Conservation (phyloP, 2,329 filamentous ascomycete species). For the Onygenales sp. region DNA sequence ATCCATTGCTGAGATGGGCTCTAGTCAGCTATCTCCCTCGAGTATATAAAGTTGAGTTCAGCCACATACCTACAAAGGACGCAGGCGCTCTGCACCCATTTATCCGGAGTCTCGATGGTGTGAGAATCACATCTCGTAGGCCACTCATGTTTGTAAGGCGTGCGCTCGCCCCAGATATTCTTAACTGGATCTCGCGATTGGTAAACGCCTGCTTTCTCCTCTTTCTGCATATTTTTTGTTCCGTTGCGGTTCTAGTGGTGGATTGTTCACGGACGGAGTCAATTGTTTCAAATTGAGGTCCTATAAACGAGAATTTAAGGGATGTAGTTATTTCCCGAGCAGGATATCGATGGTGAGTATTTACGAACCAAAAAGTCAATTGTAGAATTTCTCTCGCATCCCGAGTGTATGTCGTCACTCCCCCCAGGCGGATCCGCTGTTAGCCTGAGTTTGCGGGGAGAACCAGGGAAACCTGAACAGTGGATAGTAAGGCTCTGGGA, state of each 20-base stretch:
- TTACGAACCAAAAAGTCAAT: too few relatives aligned
- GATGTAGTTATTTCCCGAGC: too few relatives aligned
- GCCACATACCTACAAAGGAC: conserved; percentile 27
- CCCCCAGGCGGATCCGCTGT: too few relatives aligned
- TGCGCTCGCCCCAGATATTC: conserved; percentile 24
- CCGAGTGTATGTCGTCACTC: too few relatives aligned
- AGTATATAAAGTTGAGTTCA: not conserved
- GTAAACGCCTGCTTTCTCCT: not conserved
- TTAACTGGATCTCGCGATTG: conserved; percentile 21
- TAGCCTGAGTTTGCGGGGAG: too few relatives aligned
- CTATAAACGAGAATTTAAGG: too few relatives aligned
- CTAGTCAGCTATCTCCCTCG: not conserved
- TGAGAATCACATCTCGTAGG: conserved; percentile 22
- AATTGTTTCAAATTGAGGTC: too few relatives aligned
- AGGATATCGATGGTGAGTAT: too few relatives aligned
- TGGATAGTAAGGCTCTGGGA: too few relatives aligned
- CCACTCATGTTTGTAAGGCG: conserved; percentile 27
- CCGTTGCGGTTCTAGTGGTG: not conserved
- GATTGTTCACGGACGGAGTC: too few relatives aligned
- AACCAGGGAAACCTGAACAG: too few relatives aligned
- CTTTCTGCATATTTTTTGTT: not conserved
- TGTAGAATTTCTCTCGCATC: too few relatives aligned
- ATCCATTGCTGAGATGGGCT: conserved; percentile 21
- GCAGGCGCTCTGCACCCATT: conserved; percentile 32
- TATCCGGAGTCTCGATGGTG: conserved; percentile 24